A percentile compares a stretch with the other conserved stretches of the same genome.
Conservation (phyloP, 805 yeast genomes). For the Phaffomyces antillensis region DNA sequence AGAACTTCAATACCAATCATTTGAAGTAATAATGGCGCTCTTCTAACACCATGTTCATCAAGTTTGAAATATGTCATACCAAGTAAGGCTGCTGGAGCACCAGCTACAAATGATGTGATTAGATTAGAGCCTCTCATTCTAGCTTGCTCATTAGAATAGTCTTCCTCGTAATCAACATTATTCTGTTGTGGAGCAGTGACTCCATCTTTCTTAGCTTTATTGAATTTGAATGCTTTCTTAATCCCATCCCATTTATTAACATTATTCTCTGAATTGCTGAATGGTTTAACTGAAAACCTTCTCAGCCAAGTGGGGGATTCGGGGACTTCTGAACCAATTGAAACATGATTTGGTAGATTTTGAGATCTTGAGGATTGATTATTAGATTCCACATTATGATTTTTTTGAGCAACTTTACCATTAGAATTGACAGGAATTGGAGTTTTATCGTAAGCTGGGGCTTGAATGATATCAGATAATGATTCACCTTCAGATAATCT, state of each 20-base stretch:
- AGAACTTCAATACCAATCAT: slow-evolving; percentile 61
- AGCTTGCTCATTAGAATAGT: slow-evolving; percentile 20
- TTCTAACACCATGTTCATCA: slow-evolving; percentile 67
- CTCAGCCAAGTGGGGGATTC: slow-evolving; percentile 22
- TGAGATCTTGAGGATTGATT: not conserved
- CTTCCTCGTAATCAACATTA: not conserved
- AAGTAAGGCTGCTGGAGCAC: slow-evolving; percentile 67
- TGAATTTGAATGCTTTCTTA: slow-evolving; percentile 21
- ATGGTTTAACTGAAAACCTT: slow-evolving; percentile 14
- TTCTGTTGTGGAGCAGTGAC: not conserved
- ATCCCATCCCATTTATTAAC: slow-evolving; percentile 21
- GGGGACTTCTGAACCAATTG: too few species aligned
- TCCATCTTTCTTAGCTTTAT: not conserved
- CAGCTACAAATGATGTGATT: slow-evolving; percentile 50
- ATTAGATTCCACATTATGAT: not conserved
- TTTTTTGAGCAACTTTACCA: not conserved
- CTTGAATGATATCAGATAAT: not conserved
- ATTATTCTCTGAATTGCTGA: slow-evolving; percentile 1
- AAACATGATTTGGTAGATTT: too few species aligned
- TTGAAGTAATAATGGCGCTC: slow-evolving; percentile 78
- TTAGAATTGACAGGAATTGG: not conserved
- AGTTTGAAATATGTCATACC: slow-evolving; percentile 67
- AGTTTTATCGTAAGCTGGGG: slow-evolving; percentile 4
- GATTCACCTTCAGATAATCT: too few species aligned
- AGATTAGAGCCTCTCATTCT: slow-evolving; percentile 34